phyloP scores from a whole-genome alignment of 352 stramenopile genomes.

The Phytophthora colocasiae region DNA sequence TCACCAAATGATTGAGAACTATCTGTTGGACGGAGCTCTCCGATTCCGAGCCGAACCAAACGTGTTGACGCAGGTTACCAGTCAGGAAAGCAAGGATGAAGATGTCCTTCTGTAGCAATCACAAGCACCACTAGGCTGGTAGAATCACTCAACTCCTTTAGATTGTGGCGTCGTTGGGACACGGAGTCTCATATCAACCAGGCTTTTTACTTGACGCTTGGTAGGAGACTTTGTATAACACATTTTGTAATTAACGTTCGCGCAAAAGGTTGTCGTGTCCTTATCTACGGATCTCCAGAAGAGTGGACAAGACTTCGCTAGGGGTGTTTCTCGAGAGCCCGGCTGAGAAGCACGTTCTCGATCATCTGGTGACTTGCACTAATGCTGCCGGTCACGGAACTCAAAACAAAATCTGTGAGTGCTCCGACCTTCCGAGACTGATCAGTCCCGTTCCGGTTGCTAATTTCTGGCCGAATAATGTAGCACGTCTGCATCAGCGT shows the following conservation, averaged over 20 bases:
- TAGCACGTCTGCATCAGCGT: slow-evolving; percentile 53
- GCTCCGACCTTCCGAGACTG: slow-evolving; percentile 46
- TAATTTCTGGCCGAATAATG: slow-evolving; percentile 46
- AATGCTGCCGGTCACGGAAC: slow-evolving; percentile 47
- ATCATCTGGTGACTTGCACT: slow-evolving; percentile 61
- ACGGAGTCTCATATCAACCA: slow-evolving; percentile 18
- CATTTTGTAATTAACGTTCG: slow-evolving; percentile 35
- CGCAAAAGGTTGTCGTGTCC: slow-evolving; percentile 8
- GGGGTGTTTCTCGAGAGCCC: slow-evolving; percentile 30
- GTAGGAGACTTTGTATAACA: slow-evolving; percentile 37
- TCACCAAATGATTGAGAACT: slow-evolving; percentile 80
- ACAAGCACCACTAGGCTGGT: slow-evolving; percentile 3
- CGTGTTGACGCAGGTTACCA: slow-evolving; percentile 19
- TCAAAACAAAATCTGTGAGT: slow-evolving; percentile 61
- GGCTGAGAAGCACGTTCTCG: slow-evolving; percentile 52
- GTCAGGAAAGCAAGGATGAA: slow-evolving; percentile 17
- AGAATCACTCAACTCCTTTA: slow-evolving; percentile 28
- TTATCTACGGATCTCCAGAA: slow-evolving; percentile 12
- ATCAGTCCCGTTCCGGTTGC: slow-evolving; percentile 34
- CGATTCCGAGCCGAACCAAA: slow-evolving; percentile 20
- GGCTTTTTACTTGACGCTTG: slow-evolving; percentile 16
- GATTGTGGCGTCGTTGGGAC: slow-evolving; percentile 26
- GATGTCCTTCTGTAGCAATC: slow-evolving; percentile 16
- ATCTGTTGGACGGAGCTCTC: slow-evolving; percentile 55
- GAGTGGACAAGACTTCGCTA: slow-evolving; percentile 4